Evolutionary conservation across 2,329 filamentous ascomycete species (phyloP).

Genomic region (Sarocladiaceae sp.): DNA sequence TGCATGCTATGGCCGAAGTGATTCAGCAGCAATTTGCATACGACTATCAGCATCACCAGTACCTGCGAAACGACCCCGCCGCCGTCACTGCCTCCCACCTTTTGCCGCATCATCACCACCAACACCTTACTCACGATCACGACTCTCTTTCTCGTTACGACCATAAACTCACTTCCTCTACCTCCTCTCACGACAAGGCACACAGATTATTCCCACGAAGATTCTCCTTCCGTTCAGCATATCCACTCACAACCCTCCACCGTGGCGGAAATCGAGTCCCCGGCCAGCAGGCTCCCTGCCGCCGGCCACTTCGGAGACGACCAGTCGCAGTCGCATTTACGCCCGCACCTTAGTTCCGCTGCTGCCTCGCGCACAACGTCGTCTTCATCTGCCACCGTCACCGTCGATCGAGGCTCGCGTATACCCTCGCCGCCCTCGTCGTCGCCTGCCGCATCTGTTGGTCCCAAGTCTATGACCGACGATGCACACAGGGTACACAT

Average conservation of each 20-base stretch:
- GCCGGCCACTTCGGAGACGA: conserved; percentile 5
- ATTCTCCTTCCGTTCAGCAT: neutral
- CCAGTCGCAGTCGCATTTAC: neutral
- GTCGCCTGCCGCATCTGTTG: conserved; percentile 3
- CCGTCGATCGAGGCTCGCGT: conserved; percentile 6
- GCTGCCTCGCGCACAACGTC: neutral
- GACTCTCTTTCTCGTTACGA: neutral
- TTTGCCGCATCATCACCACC: neutral
- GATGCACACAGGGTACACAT: conserved; percentile 6
- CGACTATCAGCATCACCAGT: conserved; percentile 25
- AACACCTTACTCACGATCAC: neutral
- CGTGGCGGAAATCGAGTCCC: conserved; percentile 6
- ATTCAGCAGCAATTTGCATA: conserved; percentile 15
- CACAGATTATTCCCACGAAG: too few relatives aligned
- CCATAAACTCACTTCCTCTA: neutral
- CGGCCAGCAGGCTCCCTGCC: conserved; percentile 3
- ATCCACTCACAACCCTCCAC: neutral
- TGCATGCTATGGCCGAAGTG: conserved; percentile 15
- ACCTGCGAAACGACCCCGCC: conserved; percentile 15
- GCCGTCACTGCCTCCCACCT: conserved; percentile 16
- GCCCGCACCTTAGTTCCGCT: neutral
- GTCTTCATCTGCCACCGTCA: neutral
- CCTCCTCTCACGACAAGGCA: neutral
- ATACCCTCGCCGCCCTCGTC: conserved; percentile 9
- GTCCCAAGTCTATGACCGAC: conserved; percentile 9